These are phyloP conservation scores for Naganishia friedmannii DNA, from an alignment of 768 basidiomycete genomes.

Conservation along the genomic window DNA sequence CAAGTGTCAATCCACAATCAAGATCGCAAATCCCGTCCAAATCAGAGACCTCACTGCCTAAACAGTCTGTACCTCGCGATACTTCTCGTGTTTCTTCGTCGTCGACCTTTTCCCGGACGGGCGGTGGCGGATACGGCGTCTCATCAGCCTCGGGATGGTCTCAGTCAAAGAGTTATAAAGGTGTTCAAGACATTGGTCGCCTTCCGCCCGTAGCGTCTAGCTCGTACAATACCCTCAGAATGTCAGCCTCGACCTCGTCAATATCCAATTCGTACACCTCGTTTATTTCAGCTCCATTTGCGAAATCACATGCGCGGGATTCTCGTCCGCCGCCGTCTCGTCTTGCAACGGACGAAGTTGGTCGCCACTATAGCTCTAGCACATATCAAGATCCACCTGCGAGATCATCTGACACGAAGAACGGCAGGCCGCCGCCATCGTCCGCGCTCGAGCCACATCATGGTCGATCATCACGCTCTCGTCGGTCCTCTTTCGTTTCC, in stretches of 20 bases:
- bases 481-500: slow-evolving; percentile 6
- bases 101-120: neutral
- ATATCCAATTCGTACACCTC: slow-evolving; percentile 11
- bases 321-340: neutral
- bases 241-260: neutral
- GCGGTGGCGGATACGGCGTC: neutral
- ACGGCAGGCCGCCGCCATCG: neutral
- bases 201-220: neutral
- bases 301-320: neutral
- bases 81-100: neutral
- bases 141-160: neutral
- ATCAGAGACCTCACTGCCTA: neutral
- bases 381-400: neutral
- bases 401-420: neutral
- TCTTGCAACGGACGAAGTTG: neutral
- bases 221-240: neutral
- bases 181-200: neutral
- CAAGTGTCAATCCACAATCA: neutral
- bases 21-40: neutral
- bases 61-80: neutral
- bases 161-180: neutral
- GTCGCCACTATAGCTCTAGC: neutral
- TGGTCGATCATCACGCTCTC: slow-evolving; percentile 19
- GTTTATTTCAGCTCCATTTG: slow-evolving; percentile 23
- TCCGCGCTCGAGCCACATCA: slow-evolving; percentile 7